Percentiles rank a stretch among this genome's conserved stretches.
These are phyloP conservation scores for Oryza australiensis DNA, from an alignment of 176 grass and related monocot species.

Conservation along the genomic window DNA sequence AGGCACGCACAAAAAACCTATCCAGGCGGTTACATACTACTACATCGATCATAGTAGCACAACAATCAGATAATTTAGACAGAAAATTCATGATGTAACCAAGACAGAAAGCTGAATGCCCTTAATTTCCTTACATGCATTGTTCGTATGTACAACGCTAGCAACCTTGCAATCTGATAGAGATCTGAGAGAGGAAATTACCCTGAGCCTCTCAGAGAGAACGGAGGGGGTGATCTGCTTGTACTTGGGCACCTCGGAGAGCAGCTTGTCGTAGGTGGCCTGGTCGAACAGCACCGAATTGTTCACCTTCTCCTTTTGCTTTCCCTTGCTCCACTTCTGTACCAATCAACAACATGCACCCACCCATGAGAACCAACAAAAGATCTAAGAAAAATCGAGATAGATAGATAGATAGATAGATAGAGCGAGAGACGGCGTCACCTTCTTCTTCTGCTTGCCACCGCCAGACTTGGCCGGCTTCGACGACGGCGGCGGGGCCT, in stretches of 20 bases:
- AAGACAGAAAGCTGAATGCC: too few relatives aligned
- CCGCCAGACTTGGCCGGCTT: slow-evolving; percentile 64
- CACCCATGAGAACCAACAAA: slow-evolving; percentile 14
- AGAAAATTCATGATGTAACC: not conserved
- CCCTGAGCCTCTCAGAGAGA: slow-evolving; percentile 58
- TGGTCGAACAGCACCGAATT: slow-evolving; percentile 59
- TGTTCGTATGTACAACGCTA: too few relatives aligned
- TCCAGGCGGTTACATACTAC: not conserved
- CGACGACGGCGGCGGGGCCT: slow-evolving; percentile 63
- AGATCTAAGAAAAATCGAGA: not conserved
- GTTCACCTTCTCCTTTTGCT: slow-evolving; percentile 75
- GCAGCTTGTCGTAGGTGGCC: slow-evolving; percentile 57
- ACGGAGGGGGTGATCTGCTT: slow-evolving; percentile 64
- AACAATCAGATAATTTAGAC: not conserved
- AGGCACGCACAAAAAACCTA: not conserved
- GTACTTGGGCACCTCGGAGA: slow-evolving; percentile 54
- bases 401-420: too few relatives aligned
- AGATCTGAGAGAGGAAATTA: slow-evolving; percentile 21
- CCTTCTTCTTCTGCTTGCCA: slow-evolving; percentile 71
- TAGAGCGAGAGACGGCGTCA: not conserved
- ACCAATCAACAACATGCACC: not conserved
- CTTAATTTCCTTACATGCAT: too few relatives aligned
- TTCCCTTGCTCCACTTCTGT: slow-evolving; percentile 77
- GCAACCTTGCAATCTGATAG: not conserved
- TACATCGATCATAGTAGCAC: not conserved